Conservation (phyloP, 2,329 filamentous ascomycete genomes). For the Cladorrhinum sp. region DNA sequence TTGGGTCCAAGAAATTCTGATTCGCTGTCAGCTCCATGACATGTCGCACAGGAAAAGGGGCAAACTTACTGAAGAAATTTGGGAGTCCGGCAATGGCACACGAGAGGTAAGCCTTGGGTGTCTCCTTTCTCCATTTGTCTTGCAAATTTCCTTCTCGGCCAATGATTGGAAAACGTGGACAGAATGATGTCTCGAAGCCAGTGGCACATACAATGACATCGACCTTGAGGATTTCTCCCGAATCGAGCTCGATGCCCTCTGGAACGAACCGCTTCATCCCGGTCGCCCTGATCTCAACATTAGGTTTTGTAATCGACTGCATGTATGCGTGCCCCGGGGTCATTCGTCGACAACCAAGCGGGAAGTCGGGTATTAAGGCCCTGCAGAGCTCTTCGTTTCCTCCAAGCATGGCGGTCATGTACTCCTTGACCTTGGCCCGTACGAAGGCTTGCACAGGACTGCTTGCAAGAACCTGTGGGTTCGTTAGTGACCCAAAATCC, state of each 20-base stretch:
- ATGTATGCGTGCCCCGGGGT: slow-evolving; percentile 52
- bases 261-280: slow-evolving; percentile 45
- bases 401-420: slow-evolving; percentile 47
- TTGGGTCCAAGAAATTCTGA: slow-evolving; percentile 51
- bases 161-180: slow-evolving; percentile 49
- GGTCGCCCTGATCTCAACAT: slow-evolving; percentile 47
- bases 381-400: slow-evolving; percentile 49
- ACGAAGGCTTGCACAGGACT: slow-evolving; percentile 42
- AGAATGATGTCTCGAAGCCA: slow-evolving; percentile 53
- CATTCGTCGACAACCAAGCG: slow-evolving; percentile 47
- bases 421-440: slow-evolving; percentile 40
- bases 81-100: slow-evolving; percentile 50
- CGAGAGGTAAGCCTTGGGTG: slow-evolving; percentile 52
- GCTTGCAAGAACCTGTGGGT: slow-evolving; percentile 37
- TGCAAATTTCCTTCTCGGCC: slow-evolving; percentile 50
- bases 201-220: slow-evolving; percentile 59
- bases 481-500: slow-evolving; percentile 1
- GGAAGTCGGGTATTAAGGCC: slow-evolving; percentile 48
- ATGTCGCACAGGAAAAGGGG: not conserved
- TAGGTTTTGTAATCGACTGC: slow-evolving; percentile 43
- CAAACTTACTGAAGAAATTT: slow-evolving; percentile 51
- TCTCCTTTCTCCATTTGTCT: slow-evolving; percentile 43
- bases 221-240: slow-evolving; percentile 47
- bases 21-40: not conserved
- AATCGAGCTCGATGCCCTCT: slow-evolving; percentile 46